phyloP scores from a whole-genome alignment of 2,329 filamentous ascomycete genomes.

The Penicillium sp. region DNA sequence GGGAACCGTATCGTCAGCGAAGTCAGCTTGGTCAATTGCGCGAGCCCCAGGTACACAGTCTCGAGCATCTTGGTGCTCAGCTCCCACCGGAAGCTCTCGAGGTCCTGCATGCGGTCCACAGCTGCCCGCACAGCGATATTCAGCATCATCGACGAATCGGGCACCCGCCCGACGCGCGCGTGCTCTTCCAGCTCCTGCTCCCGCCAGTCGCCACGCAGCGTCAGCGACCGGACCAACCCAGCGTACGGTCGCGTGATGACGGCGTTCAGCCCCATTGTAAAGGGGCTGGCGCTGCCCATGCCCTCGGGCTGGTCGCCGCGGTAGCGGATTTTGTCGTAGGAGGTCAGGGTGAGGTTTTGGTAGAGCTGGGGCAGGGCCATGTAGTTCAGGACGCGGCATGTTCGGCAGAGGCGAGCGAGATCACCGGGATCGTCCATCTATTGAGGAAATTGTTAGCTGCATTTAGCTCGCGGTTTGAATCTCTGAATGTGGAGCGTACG shows the following conservation, averaged over 20 bases:
- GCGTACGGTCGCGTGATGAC: constrained; percentile 62
- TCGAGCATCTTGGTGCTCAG: constrained; percentile 65
- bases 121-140: constrained; percentile 64
- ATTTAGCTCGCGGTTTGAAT: not conserved
- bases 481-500: constrained; percentile 42
- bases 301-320: constrained; percentile 63
- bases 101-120: constrained; percentile 61
- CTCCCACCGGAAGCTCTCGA: constrained; percentile 64
- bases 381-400: constrained; percentile 66
- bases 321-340: constrained; percentile 64
- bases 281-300: constrained; percentile 66
- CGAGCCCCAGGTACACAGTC: constrained; percentile 63
- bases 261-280: constrained; percentile 66
- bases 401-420: constrained; percentile 63
- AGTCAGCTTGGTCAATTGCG: constrained; percentile 54
- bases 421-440: constrained; percentile 64
- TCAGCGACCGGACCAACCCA: constrained; percentile 57
- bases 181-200: constrained; percentile 63
- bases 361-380: constrained; percentile 68
- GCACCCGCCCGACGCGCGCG: constrained; percentile 61
- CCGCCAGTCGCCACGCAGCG: constrained; percentile 61
- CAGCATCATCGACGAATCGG: constrained; percentile 68
- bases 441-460: constrained; percentile 19
- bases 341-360: constrained; percentile 59
- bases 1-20: constrained; percentile 63